A percentile compares a stretch with the other conserved stretches of the same genome.
phyloP scores from a whole-genome alignment of 805 yeast species.

The Candida xiaguanensis region DNA sequence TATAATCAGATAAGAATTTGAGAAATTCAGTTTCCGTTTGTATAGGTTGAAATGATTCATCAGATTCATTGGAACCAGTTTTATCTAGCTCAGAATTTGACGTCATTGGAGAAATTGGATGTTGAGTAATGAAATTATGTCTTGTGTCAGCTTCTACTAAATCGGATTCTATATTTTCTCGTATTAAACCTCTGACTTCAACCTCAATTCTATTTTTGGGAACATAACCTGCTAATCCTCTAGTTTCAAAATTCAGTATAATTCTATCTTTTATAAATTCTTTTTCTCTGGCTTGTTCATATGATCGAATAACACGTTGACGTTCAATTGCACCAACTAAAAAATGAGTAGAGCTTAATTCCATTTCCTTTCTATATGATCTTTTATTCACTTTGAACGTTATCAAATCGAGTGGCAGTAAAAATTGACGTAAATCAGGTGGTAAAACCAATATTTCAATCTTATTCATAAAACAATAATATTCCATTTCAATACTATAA shows the following conservation, averaged over 20 bases:
- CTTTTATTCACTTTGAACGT: not conserved
- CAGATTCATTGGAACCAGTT: too few relatives aligned
- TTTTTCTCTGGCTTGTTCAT: not conserved
- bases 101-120: too few relatives aligned
- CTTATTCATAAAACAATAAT: not conserved
- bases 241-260: too few relatives aligned
- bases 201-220: too few relatives aligned
- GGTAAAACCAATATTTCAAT: not conserved
- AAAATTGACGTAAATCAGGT: not conserved
- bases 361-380: not conserved
- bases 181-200: too few relatives aligned
- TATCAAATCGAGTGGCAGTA: not conserved
- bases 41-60: not conserved
- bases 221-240: not conserved
- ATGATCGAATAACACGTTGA: not conserved
- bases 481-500: not conserved
- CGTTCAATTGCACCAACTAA: not conserved
- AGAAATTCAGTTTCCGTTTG: not conserved
- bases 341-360: not conserved
- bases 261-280: not conserved
- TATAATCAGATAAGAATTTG: not conserved
- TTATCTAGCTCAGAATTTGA: too few relatives aligned
- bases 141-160: too few relatives aligned
- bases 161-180: too few relatives aligned
- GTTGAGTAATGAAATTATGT: too few relatives aligned